phyloP scores from a whole-genome alignment of 768 basidiomycete species.

The Dictyophora rubrovolvata region DNA sequence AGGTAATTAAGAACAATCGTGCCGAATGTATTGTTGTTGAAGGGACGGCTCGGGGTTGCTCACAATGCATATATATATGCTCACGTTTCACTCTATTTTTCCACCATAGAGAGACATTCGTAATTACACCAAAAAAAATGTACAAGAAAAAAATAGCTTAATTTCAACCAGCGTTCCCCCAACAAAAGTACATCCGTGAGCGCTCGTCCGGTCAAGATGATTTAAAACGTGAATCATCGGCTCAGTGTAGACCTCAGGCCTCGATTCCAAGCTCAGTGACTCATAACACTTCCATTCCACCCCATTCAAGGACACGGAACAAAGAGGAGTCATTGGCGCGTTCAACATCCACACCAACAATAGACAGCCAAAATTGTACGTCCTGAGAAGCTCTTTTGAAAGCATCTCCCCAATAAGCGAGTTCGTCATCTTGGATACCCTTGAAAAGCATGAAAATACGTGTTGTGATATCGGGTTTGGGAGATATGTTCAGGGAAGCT shows the following conservation, averaged over 20 bases:
- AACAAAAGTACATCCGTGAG: too few species aligned
- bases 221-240: too few species aligned
- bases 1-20: too few species aligned
- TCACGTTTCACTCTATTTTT: too few species aligned
- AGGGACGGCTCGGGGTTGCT: too few species aligned
- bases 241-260: background rate
- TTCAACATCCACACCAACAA: slow-evolving; percentile 26
- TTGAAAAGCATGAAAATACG: slow-evolving; percentile 41
- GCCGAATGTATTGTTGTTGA: too few species aligned
- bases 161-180: too few species aligned
- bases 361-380: slow-evolving; percentile 21
- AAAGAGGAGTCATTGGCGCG: slow-evolving; percentile 19
- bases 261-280: background rate
- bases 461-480: slow-evolving; percentile 32
- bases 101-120: too few species aligned
- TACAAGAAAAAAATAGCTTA: too few species aligned
- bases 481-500: slow-evolving; percentile 28
- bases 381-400: slow-evolving; percentile 13
- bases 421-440: slow-evolving; percentile 21
- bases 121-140: too few species aligned
- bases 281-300: slow-evolving; percentile 31
- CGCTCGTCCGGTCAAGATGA: too few species aligned
- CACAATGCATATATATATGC: too few species aligned
- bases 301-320: slow-evolving; percentile 38
- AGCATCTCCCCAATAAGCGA: slow-evolving; percentile 21